Percentiles rank a stretch among this genome's conserved stretches.
phyloP scores from a whole-genome alignment of 2,329 filamentous ascomycete genomes.

The Magnaporthiopsis rhizophila region DNA sequence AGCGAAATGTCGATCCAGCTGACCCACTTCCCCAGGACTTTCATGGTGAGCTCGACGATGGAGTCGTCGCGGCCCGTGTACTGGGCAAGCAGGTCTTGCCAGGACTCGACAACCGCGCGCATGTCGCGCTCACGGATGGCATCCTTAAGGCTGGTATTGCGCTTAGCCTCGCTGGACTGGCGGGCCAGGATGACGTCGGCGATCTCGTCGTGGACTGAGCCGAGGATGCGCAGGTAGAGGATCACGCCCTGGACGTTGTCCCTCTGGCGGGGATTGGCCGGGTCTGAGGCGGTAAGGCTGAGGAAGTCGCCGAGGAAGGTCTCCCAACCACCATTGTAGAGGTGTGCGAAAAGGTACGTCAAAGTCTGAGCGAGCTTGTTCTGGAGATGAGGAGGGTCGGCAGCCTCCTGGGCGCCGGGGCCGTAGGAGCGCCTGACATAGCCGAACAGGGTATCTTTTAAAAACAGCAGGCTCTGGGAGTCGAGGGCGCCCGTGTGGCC shows the following conservation, averaged over 20 bases:
- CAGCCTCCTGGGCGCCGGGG: slow-evolving; percentile 36
- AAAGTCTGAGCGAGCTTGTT: slow-evolving; percentile 97
- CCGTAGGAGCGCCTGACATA: slow-evolving; percentile 75
- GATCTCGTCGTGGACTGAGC: slow-evolving; percentile 93
- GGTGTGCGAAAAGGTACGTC: slow-evolving; percentile 82
- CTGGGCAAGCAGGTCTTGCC: slow-evolving; percentile 80
- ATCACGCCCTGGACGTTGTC: slow-evolving; percentile 71
- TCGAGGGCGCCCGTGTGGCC: slow-evolving; percentile 75
- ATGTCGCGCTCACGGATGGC: slow-evolving; percentile 80
- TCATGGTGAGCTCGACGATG: slow-evolving; percentile 80
- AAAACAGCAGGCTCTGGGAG: slow-evolving; percentile 58
- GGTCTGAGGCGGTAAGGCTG: slow-evolving; percentile 57
- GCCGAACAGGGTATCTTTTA: slow-evolving; percentile 73
- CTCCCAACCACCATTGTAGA: slow-evolving; percentile 83
- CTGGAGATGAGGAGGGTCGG: slow-evolving; percentile 72
- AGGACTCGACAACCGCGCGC: slow-evolving; percentile 77
- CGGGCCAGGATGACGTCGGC: slow-evolving; percentile 83
- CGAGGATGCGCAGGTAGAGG: slow-evolving; percentile 81
- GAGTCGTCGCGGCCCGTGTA: slow-evolving; percentile 64
- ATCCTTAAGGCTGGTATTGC: slow-evolving; percentile 87
- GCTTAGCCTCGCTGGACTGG: slow-evolving; percentile 69
- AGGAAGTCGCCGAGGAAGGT: slow-evolving; percentile 88
- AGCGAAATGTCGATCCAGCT: slow-evolving; percentile 97
- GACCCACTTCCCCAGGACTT: slow-evolving; percentile 92
- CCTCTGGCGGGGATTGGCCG: slow-evolving; percentile 39